Conservation (phyloP, 108 stramenopile species). For the Mayamaea pseudoterrestris region DNA sequence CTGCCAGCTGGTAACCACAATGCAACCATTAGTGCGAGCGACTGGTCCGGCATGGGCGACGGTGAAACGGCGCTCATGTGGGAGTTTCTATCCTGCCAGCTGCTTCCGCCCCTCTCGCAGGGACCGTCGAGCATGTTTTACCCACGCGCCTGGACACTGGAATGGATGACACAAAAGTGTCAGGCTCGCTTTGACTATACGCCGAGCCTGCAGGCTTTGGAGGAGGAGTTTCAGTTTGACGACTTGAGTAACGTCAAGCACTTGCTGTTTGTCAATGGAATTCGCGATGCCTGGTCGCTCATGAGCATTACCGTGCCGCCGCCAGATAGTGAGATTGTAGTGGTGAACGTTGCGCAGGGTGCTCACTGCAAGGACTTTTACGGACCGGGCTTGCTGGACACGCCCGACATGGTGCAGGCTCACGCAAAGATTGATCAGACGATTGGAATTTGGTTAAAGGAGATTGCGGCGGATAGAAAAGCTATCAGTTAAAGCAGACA, state of each 20-base stretch:
- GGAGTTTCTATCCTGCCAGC: slow-evolving; percentile 55
- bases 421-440: no score
- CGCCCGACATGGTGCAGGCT: no score
- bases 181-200: slow-evolving; percentile 28
- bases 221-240: slow-evolving; percentile 41
- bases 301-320: slow-evolving; percentile 27
- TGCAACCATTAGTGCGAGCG: slow-evolving; percentile 41
- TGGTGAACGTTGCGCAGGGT: slow-evolving; percentile 67
- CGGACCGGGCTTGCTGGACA: no score
- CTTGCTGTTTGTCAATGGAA: slow-evolving; percentile 59
- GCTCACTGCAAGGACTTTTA: slow-evolving; percentile 77
- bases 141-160: slow-evolving; percentile 24
- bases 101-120: slow-evolving; percentile 24
- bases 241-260: slow-evolving; percentile 29
- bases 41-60: slow-evolving; percentile 58
- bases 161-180: slow-evolving; percentile 45
- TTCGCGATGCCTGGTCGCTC: slow-evolving; percentile 51
- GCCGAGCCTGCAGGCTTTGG: slow-evolving; percentile 32
- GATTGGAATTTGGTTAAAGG: no score
- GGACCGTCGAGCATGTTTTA: slow-evolving; percentile 44
- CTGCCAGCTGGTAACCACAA: slow-evolving; percentile 40
- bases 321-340: slow-evolving; percentile 33
- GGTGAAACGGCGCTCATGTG: slow-evolving; percentile 49
- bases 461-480: no score
- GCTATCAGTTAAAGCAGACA: no score